Percentiles rank a stretch among this genome's conserved stretches.
Conservation (phyloP, 345 rosid genomes). For the Excoecaria cochinchinensis region DNA sequence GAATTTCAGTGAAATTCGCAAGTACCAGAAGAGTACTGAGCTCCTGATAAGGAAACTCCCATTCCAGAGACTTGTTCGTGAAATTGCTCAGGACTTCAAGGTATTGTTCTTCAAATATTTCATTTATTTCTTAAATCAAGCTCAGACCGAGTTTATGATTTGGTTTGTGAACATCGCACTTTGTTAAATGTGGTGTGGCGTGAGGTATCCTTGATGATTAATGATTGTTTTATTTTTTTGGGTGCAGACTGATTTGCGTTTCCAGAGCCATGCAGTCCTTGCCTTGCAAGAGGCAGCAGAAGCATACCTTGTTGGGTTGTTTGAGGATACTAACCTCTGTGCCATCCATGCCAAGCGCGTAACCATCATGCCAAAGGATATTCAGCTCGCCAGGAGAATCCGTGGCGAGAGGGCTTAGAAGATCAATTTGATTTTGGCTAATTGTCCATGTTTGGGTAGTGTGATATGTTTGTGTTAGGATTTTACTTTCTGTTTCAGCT, state of each 20-base stretch:
- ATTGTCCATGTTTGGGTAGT: constrained; percentile 3
- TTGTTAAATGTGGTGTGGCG: too few species aligned
- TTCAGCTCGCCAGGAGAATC: constrained; percentile 26
- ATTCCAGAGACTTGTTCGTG: constrained; percentile 33
- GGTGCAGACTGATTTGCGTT: constrained; percentile 23
- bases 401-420: constrained; percentile 24
- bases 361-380: constrained; percentile 20
- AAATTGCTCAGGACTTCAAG: constrained; percentile 32
- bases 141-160: background rate
- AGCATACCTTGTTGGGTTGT: constrained; percentile 26
- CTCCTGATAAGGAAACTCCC: constrained; percentile 29
- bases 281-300: constrained; percentile 28
- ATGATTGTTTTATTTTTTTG: background rate
- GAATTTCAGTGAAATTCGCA: constrained; percentile 23
- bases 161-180: too few species aligned
- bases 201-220: background rate
- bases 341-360: constrained; percentile 29
- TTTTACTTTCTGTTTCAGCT: background rate
- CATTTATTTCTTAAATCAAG: background rate
- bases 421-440: background rate
- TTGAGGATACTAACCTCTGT: constrained; percentile 24
- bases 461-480: background rate
- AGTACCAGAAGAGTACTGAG: constrained; percentile 29
- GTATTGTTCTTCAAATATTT: background rate
- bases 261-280: constrained; percentile 28